Evolutionary conservation across 192 early-diverging fungal genomes (phyloP), one percentile per base, ranked within the genome.

Genomic region (Phycomyces blakesleeanus): DNA sequence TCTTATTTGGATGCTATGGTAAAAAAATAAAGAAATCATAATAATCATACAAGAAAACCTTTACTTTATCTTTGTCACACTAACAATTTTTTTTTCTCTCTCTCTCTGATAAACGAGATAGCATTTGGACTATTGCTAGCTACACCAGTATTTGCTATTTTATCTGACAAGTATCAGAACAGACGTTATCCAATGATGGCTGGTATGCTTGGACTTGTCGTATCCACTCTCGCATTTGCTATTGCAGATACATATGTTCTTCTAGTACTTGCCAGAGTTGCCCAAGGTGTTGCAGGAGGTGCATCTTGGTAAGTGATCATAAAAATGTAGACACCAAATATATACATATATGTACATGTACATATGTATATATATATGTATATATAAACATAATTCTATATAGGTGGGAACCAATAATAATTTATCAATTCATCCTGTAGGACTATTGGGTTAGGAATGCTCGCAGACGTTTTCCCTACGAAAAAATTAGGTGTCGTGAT

Each of bases 101-200:
- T n/a, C n/a, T n/a, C n/a, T n/a, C n/a, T n/a, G n/a, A n/a, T n/a
- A n/a, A n/a, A n/a, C 25, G 22, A 14, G 18, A 51, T 72, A 87
- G 81, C 80, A 9, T 69, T 86, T 24, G 88, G 89, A 27, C 66
- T 90, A 10, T 71, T 92, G 50, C 65, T 81, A 0, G 76, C 82
- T 0, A 85, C 87, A 0, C 86, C 86, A 0, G 27, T 85, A n/a
- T 88, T 86, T 52, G 90, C 85, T 7, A 83, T 83, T 38, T 60
- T 92, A 21, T 89, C 87, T 29, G 90, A 92, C 64, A 76, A 83
- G 39, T 87, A 84, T 61, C 78, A 83, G 41, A 85, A 87, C 59
- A 78, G 90, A 58, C 84, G 85, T 58, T 81, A 83, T 72, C 89
- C 88, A 25, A 92, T 91, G 87, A 79, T 89, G 57, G 51, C 85